These are phyloP conservation scores for Pseudogymnoascus sp. DNA, from an alignment of 2,329 filamentous ascomycete genomes.

Conservation along the genomic window DNA sequence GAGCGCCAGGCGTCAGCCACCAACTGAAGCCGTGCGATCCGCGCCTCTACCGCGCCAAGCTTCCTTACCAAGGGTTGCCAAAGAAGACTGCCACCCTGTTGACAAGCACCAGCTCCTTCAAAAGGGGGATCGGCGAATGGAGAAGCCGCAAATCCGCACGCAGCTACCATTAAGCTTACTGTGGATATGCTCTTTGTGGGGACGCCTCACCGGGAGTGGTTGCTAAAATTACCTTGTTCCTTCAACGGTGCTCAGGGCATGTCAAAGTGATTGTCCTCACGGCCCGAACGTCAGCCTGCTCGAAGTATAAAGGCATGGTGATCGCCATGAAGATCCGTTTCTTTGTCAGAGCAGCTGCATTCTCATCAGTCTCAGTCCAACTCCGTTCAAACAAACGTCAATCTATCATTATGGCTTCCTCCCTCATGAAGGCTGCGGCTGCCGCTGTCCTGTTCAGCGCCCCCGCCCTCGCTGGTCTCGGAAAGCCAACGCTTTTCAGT, in stretches of 20 bases:
- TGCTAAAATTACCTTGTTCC: background rate
- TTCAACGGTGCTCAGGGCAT: background rate
- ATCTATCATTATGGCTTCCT: background rate
- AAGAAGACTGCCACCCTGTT: background rate
- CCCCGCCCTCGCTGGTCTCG: background rate
- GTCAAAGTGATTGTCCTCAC: background rate
- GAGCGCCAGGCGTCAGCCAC: background rate
- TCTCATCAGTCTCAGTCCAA: background rate
- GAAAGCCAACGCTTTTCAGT: background rate
- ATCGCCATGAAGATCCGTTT: background rate
- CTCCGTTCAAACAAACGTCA: background rate
- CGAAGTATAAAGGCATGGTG: background rate
- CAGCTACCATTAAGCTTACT: background rate
- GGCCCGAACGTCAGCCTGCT: background rate
- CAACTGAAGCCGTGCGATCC: background rate
- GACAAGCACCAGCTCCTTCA: background rate
- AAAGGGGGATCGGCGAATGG: background rate
- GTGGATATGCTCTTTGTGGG: background rate
- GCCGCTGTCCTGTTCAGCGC: background rate
- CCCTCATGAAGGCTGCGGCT: background rate
- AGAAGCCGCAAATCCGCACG: constrained; percentile 2
- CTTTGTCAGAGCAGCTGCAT: background rate
- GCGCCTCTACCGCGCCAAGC: background rate
- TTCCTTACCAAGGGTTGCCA: background rate
- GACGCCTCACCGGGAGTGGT: background rate